Evolutionary conservation across 2,329 filamentous ascomycete genomes (phyloP).

Genomic region (Exophiala aquamarina): DNA sequence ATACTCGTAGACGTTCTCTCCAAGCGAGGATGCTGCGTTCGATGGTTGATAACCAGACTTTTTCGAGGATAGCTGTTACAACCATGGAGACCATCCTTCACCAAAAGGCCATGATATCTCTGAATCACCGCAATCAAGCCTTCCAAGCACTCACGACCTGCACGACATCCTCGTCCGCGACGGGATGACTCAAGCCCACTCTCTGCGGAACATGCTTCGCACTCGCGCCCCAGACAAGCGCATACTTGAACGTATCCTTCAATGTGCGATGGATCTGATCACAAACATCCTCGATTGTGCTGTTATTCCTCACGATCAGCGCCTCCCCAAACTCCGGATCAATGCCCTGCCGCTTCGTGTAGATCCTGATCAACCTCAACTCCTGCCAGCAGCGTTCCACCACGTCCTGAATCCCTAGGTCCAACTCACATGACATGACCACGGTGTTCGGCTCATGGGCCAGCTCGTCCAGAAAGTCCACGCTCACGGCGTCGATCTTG

Average conservation of each 20-base stretch:
- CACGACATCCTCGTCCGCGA: constrained; percentile 69
- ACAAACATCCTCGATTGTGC: constrained; percentile 94
- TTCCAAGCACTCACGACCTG: constrained; percentile 54
- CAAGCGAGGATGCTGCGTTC: no score
- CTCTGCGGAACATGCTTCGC: constrained; percentile 92
- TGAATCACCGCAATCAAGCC: constrained; percentile 15
- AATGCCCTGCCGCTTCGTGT: constrained; percentile 91
- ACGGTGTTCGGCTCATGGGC: constrained; percentile 91
- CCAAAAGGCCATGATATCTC: no score
- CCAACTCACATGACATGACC: constrained; percentile 96
- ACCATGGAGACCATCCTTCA: no score
- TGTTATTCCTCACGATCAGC: constrained; percentile 84
- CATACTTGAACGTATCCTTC: constrained; percentile 99
- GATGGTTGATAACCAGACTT: no score
- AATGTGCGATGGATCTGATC: constrained; percentile 89
- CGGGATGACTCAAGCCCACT: constrained; percentile 79
- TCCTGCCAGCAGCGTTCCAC: constrained; percentile 95
- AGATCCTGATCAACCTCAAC: constrained; percentile 82
- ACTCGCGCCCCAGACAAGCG: constrained; percentile 94
- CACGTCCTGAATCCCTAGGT: constrained; percentile 89
- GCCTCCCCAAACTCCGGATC: constrained; percentile 90
- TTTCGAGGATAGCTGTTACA: no score
- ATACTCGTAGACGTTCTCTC: no score
- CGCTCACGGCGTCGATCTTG: constrained; percentile 94
- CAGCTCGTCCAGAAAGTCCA: constrained; percentile 89